A percentile compares a stretch with the other conserved stretches of the same genome.
These are phyloP conservation scores for Sugiyamaella sp. DNA, from an alignment of 1,139 yeast genomes.

Conservation along the genomic window DNA sequence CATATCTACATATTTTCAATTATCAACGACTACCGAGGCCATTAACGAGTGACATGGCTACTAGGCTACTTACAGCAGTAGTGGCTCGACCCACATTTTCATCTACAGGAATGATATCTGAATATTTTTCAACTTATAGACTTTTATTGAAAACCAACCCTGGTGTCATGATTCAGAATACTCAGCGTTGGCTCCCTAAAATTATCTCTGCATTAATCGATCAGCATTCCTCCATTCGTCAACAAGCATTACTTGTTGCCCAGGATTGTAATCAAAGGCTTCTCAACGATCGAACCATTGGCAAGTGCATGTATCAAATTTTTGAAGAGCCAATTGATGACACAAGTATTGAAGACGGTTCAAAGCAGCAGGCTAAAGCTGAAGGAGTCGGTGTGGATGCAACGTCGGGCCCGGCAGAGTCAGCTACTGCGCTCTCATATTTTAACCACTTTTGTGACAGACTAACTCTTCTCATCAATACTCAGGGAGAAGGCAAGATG, in stretches of 20 bases:
- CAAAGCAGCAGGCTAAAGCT: neutral
- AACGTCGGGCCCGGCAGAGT: neutral
- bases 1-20: conserved; percentile 35
- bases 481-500: conserved; percentile 26
- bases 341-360: neutral
- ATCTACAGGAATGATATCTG: conserved; percentile 33
- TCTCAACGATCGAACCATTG: conserved; percentile 25
- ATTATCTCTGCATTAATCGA: conserved; percentile 30
- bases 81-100: conserved; percentile 30
- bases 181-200: conserved; percentile 34
- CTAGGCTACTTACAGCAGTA: conserved; percentile 28
- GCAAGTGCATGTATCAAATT: conserved; percentile 24
- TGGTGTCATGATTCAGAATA: conserved; percentile 28
- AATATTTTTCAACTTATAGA: conserved; percentile 31
- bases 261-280: conserved; percentile 31
- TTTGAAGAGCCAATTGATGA: conserved; percentile 25
- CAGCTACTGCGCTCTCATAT: conserved; percentile 1
- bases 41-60: conserved; percentile 30
- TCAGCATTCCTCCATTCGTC: conserved; percentile 28
- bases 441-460: conserved; percentile 26
- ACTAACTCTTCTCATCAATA: conserved; percentile 19
- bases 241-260: conserved; percentile 29
- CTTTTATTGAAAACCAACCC: conserved; percentile 26
- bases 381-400: neutral
- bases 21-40: conserved; percentile 33